These are phyloP conservation scores for Gilbertella persicaria DNA, from an alignment of 371 early-diverging fungal species.

Conservation along the genomic window DNA sequence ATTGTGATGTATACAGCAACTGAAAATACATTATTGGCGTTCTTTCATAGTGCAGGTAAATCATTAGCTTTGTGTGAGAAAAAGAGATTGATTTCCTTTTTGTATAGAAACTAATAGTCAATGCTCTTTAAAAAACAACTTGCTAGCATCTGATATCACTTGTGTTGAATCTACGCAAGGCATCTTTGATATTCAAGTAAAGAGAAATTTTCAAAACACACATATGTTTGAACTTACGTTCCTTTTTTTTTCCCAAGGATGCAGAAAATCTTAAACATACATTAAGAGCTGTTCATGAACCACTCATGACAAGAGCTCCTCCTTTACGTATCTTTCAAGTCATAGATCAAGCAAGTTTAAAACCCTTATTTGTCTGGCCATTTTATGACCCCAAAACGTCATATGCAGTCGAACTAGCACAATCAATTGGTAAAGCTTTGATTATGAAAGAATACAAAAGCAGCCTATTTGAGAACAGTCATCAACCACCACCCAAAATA, in stretches of 20 bases:
- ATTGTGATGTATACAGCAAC: constrained; percentile 59
- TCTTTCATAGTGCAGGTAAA: constrained; percentile 51
- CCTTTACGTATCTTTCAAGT: constrained; percentile 50
- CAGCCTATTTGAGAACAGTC: neutral
- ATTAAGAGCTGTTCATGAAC: neutral
- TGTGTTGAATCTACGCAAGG: neutral
- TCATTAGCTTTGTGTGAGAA: neutral
- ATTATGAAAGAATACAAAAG: constrained; percentile 8
- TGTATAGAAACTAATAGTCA: neutral
- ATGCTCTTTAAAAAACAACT: neutral
- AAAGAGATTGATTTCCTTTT: no score
- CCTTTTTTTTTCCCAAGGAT: constrained; percentile 3
- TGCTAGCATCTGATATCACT: neutral
- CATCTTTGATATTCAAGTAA: neutral
- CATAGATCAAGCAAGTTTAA: constrained; percentile 25
- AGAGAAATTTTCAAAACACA: no score
- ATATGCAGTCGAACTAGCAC: neutral
- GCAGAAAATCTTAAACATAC: neutral
- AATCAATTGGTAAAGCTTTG: constrained; percentile 5
- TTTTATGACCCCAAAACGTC: constrained; percentile 4
- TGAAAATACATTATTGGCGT: constrained; percentile 53
- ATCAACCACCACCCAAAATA: neutral
- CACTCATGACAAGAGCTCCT: neutral
- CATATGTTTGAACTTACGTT: no score
- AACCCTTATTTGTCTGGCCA: constrained; percentile 44